Base-by-base conservation (phyloP, 345 rosid genomes). In the Carallia pectinifolia region DNA sequence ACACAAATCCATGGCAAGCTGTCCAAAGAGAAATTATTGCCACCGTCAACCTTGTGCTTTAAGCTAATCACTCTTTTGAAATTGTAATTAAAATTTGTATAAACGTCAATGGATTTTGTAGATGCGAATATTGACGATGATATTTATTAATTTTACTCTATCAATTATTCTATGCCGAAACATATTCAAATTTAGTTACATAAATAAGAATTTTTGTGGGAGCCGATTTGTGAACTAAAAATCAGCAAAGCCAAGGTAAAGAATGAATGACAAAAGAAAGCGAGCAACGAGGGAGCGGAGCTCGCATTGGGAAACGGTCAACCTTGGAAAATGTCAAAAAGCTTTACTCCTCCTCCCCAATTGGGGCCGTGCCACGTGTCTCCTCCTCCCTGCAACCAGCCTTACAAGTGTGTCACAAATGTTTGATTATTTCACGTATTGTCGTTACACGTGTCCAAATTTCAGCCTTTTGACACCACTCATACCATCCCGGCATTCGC, bases 281-380 rank as follows among this genome's bases (percentile, higher is more conserved):
- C 29, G 9, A 13, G 31, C 7, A 5, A 9, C 23, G 33, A 8
- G 2, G 29, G 1, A 56, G 60, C 33, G 2, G 74, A 77, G 65
- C 13, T 65, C 84, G 96, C 93, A 88, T 78, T 39, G 75, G 82
- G 93, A 91, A 87, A 63, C 93, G 97, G 95, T 76, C 91, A 82
- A 75, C 73, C 77, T 76, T 37, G 67, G 67, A 66, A 80, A 65
- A 5, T 59, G 85, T 71, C 61, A 64, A 59, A 72, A 66, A 50
- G n/a, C 4, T 1, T 0, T 19, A 16, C 34, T 17, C 23, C 6
- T 55, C 12, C 27, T 10, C 33, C 31, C 63, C 61, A 18, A 15
- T 38, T 31, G 40, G 39, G 30, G 30, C 37, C 40, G 23, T 44
- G 23, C 34, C 58, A 5, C 16, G 31, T 33, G 18, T 30, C 9